These are phyloP conservation scores for Breviolum minutum DNA, from an alignment of 73 alveolate genomes.

Conservation along the genomic window DNA sequence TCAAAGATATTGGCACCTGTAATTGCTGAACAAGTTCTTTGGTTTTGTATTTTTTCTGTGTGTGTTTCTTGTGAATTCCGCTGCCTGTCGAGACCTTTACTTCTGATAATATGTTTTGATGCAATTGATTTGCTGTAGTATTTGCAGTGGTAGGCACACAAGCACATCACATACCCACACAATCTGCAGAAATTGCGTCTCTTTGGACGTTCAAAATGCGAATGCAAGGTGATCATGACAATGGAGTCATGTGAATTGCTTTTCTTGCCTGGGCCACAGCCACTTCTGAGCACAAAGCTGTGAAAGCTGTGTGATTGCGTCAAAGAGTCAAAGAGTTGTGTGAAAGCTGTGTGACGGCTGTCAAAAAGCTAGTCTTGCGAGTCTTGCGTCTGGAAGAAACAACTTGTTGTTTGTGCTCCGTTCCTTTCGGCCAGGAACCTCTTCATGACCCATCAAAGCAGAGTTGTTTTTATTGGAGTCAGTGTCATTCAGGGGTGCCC, in stretches of 20 bases:
- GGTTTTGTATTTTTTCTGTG: too few species aligned
- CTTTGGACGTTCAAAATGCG: background rate
- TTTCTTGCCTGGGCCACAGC: conserved; percentile 1
- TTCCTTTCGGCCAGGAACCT: conserved; percentile 7
- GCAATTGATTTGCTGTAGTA: too few species aligned
- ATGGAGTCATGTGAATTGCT: conserved; percentile 28
- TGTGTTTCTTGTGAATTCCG: too few species aligned
- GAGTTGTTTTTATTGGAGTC: conserved; percentile 70
- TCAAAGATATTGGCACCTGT: too few species aligned
- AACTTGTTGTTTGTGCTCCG: background rate
- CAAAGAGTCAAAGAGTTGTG: too few species aligned
- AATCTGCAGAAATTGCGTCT: too few species aligned
- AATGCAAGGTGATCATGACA: conserved; percentile 26
- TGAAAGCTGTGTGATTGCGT: background rate
- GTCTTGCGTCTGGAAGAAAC: background rate
- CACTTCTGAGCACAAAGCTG: background rate
- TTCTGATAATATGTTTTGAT: too few species aligned
- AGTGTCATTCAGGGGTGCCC: conserved; percentile 59
- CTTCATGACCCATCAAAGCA: conserved; percentile 81
- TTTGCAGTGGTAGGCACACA: too few species aligned
- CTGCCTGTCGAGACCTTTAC: too few species aligned
- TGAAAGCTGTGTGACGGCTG: background rate
- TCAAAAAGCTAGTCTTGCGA: background rate
- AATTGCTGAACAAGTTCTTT: too few species aligned
- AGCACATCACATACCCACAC: too few species aligned